phyloP scores from a whole-genome alignment of 306 rosid genomes.

The Prinsepia uniflora region DNA sequence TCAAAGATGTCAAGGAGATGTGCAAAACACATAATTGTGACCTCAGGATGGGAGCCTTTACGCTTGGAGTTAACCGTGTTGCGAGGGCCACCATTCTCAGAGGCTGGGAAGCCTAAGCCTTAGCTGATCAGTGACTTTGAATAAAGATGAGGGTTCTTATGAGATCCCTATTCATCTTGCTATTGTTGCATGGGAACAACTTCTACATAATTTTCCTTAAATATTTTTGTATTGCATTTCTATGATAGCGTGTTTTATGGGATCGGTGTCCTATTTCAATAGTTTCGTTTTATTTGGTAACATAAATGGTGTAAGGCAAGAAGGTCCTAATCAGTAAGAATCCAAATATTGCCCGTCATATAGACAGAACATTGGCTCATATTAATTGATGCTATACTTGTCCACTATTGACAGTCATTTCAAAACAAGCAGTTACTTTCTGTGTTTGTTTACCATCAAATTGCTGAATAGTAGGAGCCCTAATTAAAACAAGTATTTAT shows the following conservation, averaged over 20 bases:
- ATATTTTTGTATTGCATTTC: not conserved
- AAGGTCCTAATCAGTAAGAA: not conserved
- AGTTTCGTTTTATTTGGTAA: not conserved
- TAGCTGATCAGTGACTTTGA: not conserved
- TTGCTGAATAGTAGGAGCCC: not conserved
- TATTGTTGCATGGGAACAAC: not conserved
- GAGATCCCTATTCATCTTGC: not conserved
- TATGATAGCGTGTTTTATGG: not conserved
- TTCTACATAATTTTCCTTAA: not conserved
- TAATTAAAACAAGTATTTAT: too few relatives aligned
- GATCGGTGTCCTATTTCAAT: not conserved
- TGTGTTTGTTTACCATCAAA: not conserved
- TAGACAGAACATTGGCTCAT: not conserved
- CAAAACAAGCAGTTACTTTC: not conserved
- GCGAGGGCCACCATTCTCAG: constrained; percentile 83
- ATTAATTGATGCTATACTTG: not conserved
- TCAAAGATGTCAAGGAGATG: constrained; percentile 82
- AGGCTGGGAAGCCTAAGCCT: constrained; percentile 88
- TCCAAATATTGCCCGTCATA: not conserved
- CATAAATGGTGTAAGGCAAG: not conserved
- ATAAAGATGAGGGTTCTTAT: constrained; percentile 14
- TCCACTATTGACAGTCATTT: not conserved
- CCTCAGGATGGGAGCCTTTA: constrained; percentile 95
- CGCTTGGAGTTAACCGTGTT: constrained; percentile 78
- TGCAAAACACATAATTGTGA: constrained; percentile 73